Evolutionary conservation across 345 rosid genomes (phyloP).

Genomic region (Diplotaxis tenuifolia): DNA sequence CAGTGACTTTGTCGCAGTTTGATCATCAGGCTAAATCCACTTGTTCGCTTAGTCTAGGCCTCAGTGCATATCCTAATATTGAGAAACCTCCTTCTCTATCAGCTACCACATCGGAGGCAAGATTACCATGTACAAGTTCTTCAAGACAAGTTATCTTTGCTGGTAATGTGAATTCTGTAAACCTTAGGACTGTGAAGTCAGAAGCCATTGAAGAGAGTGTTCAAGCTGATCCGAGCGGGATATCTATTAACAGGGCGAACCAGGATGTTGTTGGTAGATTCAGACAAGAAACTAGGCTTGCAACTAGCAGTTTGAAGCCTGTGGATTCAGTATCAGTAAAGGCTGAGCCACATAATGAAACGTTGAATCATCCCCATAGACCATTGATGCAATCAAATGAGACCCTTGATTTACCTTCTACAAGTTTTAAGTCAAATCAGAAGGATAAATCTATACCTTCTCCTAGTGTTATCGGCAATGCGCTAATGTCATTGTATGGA

Average conservation of each 20-base stretch:
- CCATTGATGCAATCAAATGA: slow-evolving; percentile 18
- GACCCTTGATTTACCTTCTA: slow-evolving; percentile 18
- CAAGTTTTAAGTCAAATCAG: slow-evolving; percentile 31
- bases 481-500: slow-evolving; percentile 32
- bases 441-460: slow-evolving; percentile 22
- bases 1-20: slow-evolving; percentile 22
- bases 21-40: slow-evolving; percentile 27
- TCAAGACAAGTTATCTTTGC: slow-evolving; percentile 12
- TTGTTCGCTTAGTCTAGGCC: slow-evolving; percentile 60
- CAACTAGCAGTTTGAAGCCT: slow-evolving; percentile 31
- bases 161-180: slow-evolving; percentile 32
- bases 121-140: slow-evolving; percentile 18
- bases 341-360: slow-evolving; percentile 46
- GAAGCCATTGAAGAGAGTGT: slow-evolving; percentile 56
- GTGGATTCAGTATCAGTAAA: slow-evolving; percentile 44
- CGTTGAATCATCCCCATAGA: slow-evolving; percentile 25
- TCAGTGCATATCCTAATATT: slow-evolving; percentile 40
- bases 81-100: slow-evolving; percentile 34
- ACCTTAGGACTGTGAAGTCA: slow-evolving; percentile 48
- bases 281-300: slow-evolving; percentile 24
- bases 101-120: slow-evolving; percentile 25
- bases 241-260: slow-evolving; percentile 37
- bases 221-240: slow-evolving; percentile 12
- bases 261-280: slow-evolving; percentile 41
- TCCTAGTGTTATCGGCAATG: slow-evolving; percentile 11